Conservation (phyloP, 177 flowering plant genomes). For the Tripterygium wilfordii region DNA sequence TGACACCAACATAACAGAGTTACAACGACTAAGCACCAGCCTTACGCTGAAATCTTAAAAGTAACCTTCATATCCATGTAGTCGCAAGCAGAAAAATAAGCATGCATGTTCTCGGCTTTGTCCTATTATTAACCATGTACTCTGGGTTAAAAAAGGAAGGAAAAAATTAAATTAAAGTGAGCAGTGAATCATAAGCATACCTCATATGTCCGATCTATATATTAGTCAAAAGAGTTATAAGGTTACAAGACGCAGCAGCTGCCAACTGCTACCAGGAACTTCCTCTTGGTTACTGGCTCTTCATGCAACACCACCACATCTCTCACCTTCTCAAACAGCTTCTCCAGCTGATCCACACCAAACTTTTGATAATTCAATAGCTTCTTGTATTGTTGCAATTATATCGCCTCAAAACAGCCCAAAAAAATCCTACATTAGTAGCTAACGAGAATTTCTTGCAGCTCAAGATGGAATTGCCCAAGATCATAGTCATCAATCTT, state of each 20-base stretch:
- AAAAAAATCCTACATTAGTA: conserved; percentile 62
- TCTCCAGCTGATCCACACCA: conserved; percentile 62
- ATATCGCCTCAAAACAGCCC: conserved; percentile 60
- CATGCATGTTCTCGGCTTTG: no score
- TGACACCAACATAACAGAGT: no score
- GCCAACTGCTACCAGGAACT: conserved; percentile 58
- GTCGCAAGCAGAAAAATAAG: no score
- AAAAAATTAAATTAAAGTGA: neutral
- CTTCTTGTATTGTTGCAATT: conserved; percentile 80
- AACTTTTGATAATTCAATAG: conserved; percentile 46
- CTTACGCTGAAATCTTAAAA: no score
- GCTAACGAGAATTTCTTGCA: conserved; percentile 92
- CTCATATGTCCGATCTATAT: neutral
- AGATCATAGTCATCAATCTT: conserved; percentile 24
- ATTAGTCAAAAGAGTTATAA: neutral
- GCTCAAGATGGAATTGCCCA: conserved; percentile 55
- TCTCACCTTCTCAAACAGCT: conserved; percentile 62
- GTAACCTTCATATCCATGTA: no score
- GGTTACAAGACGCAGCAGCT: conserved; percentile 14
- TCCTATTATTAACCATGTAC: no score
- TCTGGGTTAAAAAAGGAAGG: neutral
- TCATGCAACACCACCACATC: conserved; percentile 65
- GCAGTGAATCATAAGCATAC: neutral
- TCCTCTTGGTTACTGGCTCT: conserved; percentile 58
- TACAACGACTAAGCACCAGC: no score